Base-by-base conservation (phyloP, 2,329 filamentous ascomycete genomes). In the Diatrype stigma region DNA sequence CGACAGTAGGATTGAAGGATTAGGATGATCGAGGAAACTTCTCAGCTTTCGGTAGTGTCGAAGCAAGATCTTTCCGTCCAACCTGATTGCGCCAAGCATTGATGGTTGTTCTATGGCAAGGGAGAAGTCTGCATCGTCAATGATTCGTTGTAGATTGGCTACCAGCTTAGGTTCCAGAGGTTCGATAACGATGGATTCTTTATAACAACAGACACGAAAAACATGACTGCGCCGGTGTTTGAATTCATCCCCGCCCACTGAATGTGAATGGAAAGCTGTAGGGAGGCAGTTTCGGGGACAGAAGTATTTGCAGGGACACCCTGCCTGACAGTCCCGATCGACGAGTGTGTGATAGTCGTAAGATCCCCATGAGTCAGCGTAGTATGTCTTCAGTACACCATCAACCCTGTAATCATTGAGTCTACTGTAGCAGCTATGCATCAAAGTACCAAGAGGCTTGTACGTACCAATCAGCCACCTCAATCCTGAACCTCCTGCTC, bases 281-380 rank as follows among this genome's bases (percentile, higher is more conserved):
- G n/a, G 12, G 34, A 16, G 6, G 14, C 12, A 37, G 6, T 16
- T 48, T 14, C 23, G 32, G 22, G 6, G 21, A 22, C 26, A 16
- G 26, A 48, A 34, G 3, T 2, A n/a, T 21, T n/a, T 12, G n/a
- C 47, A 48, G 8, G 19, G 22, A 19, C 47, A 48, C 6, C n/a
- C 35, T 16, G 32, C 16, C 16, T 11, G 21, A 32, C 47, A 48
- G 16, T 17, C 6, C 34, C 47, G 40, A 3, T 19, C 17, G 3
- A 14, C 21, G 14, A 48, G 7, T 5, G 23, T n/a, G 34, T 42
- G n/a, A 22, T 48, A 48, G 14, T 42, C 22, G 5, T 42, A 37
- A 12, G 23, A 40, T n/a, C 47, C 47, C 47, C 47, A 48, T 2
- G 47, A 48, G n/a, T 48, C 47, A n/a, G 47, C 47, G 23, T 28